A percentile compares a stretch with the other conserved stretches of the same genome.
These are phyloP conservation scores for Lecanicillium sp. DNA, from an alignment of 2,329 filamentous ascomycete genomes.

Conservation along the genomic window DNA sequence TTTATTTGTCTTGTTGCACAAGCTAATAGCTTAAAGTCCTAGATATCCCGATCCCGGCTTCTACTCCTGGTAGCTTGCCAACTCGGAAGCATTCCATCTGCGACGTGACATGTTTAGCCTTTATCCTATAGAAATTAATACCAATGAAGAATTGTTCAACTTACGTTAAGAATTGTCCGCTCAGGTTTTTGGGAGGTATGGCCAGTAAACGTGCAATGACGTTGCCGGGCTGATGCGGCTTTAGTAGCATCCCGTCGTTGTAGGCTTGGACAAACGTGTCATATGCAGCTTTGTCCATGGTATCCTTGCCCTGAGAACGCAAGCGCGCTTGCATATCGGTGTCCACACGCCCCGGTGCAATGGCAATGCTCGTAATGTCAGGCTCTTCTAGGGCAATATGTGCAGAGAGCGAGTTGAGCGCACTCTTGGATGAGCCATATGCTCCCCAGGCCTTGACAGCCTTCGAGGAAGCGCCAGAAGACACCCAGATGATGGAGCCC, in stretches of 20 bases:
- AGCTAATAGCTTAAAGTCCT: conserved; percentile 12
- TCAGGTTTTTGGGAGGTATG: conserved; percentile 57
- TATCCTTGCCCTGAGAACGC: conserved; percentile 47
- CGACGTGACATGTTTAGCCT: background rate
- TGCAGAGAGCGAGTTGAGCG: conserved; percentile 68
- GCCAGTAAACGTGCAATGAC: conserved; percentile 77
- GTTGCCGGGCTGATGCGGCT: conserved; percentile 75
- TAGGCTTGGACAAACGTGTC: conserved; percentile 62
- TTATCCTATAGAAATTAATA: conserved; percentile 6
- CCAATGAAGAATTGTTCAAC: conserved; percentile 17
- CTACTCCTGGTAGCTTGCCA: conserved; percentile 44
- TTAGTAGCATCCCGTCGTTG: conserved; percentile 62
- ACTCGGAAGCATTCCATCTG: conserved; percentile 35
- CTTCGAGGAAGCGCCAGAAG: conserved; percentile 65
- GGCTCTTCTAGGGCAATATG: conserved; percentile 73
- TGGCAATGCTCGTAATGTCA: conserved; percentile 61
- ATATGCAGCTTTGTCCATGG: conserved; percentile 52
- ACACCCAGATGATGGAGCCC: conserved; percentile 70
- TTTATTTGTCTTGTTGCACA: conserved; percentile 9
- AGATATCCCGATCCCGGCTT: conserved; percentile 3
- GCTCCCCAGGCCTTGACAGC: conserved; percentile 68
- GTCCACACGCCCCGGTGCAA: conserved; percentile 76
- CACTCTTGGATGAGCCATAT: conserved; percentile 79
- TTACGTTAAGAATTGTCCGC: conserved; percentile 67
- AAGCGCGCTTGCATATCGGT: conserved; percentile 87